Conservation (phyloP, 345 rosid species). For the Eucalyptus sideroxylon region DNA sequence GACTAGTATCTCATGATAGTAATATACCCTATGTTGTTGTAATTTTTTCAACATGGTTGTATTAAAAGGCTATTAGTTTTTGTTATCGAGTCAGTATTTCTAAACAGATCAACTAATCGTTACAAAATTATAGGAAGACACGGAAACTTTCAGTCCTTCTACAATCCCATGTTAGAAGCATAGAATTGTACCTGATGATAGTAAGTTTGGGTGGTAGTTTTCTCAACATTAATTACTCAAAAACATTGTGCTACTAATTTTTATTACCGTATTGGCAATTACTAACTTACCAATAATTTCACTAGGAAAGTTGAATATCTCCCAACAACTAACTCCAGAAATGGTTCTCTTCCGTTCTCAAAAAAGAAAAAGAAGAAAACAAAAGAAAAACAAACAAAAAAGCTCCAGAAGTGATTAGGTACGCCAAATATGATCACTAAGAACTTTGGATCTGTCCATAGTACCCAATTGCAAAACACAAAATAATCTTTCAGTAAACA, state of each 20-base stretch:
- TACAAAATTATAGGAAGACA: background rate
- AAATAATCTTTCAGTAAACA: background rate
- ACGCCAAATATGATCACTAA: background rate
- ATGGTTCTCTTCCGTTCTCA: background rate
- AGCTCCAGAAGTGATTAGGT: background rate
- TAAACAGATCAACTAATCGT: background rate
- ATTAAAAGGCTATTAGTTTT: background rate
- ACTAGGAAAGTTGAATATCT: background rate
- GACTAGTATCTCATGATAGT: background rate
- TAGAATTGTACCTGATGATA: background rate
- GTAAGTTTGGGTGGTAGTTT: background rate
- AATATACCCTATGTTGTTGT: background rate
- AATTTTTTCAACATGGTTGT: background rate
- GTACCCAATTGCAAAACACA: background rate
- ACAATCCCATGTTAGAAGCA: background rate
- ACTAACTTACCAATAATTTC: background rate
- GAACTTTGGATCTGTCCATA: background rate
- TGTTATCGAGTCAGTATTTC: background rate
- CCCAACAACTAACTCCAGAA: background rate
- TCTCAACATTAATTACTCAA: background rate
- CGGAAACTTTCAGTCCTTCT: background rate
- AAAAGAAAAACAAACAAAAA: background rate
- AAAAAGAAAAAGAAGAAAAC: background rate
- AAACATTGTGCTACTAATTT: background rate
- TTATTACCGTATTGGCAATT: background rate